phyloP scores from a whole-genome alignment of 202 grass and related monocot genomes.

The Dendrocalamus latiflorus region DNA sequence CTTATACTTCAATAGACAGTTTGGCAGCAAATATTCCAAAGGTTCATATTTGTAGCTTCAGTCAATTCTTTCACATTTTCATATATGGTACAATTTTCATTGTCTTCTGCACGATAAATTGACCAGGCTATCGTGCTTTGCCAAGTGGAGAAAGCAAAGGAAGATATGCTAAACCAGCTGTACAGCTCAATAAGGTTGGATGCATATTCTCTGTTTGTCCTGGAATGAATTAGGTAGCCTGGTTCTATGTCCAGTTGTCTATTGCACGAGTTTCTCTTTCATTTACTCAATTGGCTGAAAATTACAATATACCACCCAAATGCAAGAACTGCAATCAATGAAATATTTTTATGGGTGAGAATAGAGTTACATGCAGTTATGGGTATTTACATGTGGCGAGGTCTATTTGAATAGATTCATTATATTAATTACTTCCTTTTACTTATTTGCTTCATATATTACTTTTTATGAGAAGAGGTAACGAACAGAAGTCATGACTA shows the following conservation, averaged over 20 bases:
- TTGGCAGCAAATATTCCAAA: too few relatives aligned
- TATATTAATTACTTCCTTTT: neutral
- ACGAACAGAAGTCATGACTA: neutral
- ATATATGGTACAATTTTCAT: neutral
- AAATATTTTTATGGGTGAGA: neutral
- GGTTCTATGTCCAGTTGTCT: neutral
- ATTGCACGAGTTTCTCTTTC: neutral
- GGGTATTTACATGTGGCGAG: neutral
- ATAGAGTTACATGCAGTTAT: neutral
- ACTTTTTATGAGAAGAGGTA: neutral
- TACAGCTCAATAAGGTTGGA: slow-evolving; percentile 88
- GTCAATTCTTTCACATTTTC: slow-evolving; percentile 12
- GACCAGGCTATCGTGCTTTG: slow-evolving; percentile 87
- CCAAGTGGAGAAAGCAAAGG: slow-evolving; percentile 99
- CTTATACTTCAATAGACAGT: too few relatives aligned
- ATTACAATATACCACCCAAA: neutral
- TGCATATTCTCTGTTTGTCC: slow-evolving; percentile 4
- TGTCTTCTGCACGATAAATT: slow-evolving; percentile 14
- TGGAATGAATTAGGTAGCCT: neutral
- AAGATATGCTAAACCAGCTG: too few relatives aligned
- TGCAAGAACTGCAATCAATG: slow-evolving; percentile 19
- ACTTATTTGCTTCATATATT: neutral
- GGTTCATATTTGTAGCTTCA: too few relatives aligned
- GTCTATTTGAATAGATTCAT: neutral
- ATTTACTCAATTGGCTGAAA: neutral